Conservation (phyloP, 2,329 filamentous ascomycete species). For the Corinectria fuckeliana region DNA sequence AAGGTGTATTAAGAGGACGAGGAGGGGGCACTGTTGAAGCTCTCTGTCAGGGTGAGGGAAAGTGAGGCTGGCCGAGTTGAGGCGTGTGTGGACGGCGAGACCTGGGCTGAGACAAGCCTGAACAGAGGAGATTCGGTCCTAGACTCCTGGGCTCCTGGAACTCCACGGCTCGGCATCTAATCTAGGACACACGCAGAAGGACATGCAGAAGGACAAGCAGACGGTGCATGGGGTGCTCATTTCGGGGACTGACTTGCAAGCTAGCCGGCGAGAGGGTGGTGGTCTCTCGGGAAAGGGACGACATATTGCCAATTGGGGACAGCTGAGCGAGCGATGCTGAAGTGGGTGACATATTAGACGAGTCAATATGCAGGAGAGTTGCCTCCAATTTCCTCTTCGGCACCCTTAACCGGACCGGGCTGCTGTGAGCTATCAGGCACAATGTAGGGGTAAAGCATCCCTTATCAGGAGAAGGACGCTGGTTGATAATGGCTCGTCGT, state of each 20-base stretch:
- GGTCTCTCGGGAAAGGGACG: background rate
- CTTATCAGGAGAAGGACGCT: background rate
- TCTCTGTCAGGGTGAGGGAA: slow-evolving; percentile 1
- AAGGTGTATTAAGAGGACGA: slow-evolving; percentile 13
- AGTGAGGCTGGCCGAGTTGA: slow-evolving; percentile 16
- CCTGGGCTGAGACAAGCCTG: slow-evolving; percentile 26
- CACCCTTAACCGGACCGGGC: background rate
- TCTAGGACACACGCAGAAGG: slow-evolving; percentile 7
- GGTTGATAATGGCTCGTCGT: slow-evolving; percentile 3
- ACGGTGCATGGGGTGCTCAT: background rate
- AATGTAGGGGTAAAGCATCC: background rate
- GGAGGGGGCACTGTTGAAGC: slow-evolving; percentile 9
- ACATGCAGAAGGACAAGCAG: slow-evolving; percentile 6
- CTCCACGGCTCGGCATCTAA: slow-evolving; percentile 13
- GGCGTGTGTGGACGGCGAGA: slow-evolving; percentile 8
- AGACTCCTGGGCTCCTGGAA: no score
- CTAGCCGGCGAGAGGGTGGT: background rate
- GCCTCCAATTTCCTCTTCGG: background rate
- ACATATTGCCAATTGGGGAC: slow-evolving; percentile 1
- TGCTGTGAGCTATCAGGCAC: background rate
- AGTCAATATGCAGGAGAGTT: background rate
- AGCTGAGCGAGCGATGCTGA: slow-evolving; percentile 12
- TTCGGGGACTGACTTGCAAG: background rate
- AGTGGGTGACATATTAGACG: background rate
- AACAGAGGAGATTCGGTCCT: slow-evolving; percentile 10